Percentiles rank a stretch among this genome's conserved stretches.
Conservation (phyloP, 495 filamentous ascomycete species). For the Friedmanniomyces simplex region DNA sequence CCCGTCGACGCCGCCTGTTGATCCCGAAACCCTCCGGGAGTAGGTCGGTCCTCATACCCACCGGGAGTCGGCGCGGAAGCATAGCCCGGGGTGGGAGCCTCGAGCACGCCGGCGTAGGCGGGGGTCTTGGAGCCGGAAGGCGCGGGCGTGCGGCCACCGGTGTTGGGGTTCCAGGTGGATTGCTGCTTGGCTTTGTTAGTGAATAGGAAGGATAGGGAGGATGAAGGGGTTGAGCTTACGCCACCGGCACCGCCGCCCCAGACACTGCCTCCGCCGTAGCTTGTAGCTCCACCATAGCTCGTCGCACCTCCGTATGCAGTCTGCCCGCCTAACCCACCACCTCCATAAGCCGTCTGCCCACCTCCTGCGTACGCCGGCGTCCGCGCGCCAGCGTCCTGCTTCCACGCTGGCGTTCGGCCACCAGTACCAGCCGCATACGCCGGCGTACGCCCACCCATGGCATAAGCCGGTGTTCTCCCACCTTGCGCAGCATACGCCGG, state of each 20-base stretch:
- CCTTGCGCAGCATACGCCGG: slow-evolving; percentile 41
- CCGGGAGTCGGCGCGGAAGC: slow-evolving; percentile 70
- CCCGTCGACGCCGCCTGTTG: neutral
- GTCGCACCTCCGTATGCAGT: slow-evolving; percentile 43
- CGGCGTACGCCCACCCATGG: slow-evolving; percentile 36
- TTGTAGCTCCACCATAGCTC: slow-evolving; percentile 18
- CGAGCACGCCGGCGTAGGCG: slow-evolving; percentile 33
- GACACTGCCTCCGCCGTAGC: slow-evolving; percentile 16
- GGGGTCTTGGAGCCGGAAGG: slow-evolving; percentile 56
- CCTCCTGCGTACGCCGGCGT: slow-evolving; percentile 12
- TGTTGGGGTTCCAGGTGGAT: slow-evolving; percentile 37
- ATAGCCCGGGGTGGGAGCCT: slow-evolving; percentile 19
- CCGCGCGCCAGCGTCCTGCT: slow-evolving; percentile 25
- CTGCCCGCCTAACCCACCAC: slow-evolving; percentile 39
- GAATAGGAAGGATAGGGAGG: slow-evolving; percentile 1
- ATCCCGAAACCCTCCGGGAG: slow-evolving; percentile 45
- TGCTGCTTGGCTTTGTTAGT: slow-evolving; percentile 4
- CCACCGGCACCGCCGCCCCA: slow-evolving; percentile 12
- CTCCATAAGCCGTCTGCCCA: slow-evolving; percentile 17
- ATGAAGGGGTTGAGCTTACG: neutral
- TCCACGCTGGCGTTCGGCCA: slow-evolving; percentile 69
- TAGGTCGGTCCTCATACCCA: slow-evolving; percentile 49
- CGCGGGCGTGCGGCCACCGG: slow-evolving; percentile 38
- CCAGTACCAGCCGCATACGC: slow-evolving; percentile 21
- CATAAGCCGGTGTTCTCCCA: slow-evolving; percentile 54